Conservation (phyloP, 1,284 basidiomycete genomes). For the Fomitopsis pinicola region DNA sequence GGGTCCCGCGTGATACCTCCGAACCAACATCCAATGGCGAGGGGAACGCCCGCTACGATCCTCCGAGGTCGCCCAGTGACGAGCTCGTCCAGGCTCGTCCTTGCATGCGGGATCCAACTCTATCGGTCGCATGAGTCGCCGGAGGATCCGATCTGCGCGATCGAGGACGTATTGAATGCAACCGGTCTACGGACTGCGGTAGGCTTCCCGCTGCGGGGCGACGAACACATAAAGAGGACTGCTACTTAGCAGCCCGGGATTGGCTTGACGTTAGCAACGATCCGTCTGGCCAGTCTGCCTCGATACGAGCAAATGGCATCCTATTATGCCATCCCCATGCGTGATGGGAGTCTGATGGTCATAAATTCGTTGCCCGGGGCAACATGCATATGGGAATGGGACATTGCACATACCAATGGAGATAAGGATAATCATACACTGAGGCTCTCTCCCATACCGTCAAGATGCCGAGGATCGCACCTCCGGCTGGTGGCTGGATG, state of each 20-base stretch:
- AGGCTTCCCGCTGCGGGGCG: not conserved
- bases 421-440: not conserved
- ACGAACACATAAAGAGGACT: not conserved
- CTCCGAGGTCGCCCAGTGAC: not conserved
- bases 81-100: not conserved
- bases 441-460: too few species aligned
- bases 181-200: not conserved
- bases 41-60: not conserved
- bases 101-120: not conserved
- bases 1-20: not conserved
- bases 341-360: not conserved
- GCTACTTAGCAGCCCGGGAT: not conserved
- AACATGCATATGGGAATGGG: not conserved
- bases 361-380: not conserved
- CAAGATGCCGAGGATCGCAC: too few species aligned
- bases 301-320: not conserved
- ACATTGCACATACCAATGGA: not conserved
- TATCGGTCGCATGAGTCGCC: not conserved
- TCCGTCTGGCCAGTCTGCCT: not conserved
- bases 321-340: not conserved
- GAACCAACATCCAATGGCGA: not conserved
- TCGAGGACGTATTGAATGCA: not conserved
- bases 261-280: not conserved
- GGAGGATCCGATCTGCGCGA: not conserved
- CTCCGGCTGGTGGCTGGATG: too few species aligned